Evolutionary conservation across 495 filamentous ascomycete species (phyloP), one percentile per base, ranked within the genome.

Genomic region (Chaetomium tenue): DNA sequence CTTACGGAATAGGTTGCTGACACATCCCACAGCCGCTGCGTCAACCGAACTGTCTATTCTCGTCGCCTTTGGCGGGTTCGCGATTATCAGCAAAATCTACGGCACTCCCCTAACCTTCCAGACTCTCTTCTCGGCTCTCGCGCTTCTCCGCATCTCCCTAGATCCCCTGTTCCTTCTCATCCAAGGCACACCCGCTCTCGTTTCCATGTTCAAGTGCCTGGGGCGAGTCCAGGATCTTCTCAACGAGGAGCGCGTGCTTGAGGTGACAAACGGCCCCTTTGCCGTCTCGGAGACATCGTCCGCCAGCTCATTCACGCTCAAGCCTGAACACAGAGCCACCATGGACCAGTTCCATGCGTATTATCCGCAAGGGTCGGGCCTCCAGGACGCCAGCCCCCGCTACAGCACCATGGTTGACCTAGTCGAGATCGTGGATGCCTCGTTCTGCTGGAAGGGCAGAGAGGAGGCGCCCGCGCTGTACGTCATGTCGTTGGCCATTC

Each of bases 181-280:
- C 30, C 59, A 61, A 18, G 59, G 59, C 40, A 61, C 59, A 4
- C 59, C 59, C 18, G 59, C 59, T 18, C 59, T 61, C 6, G 59
- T 61, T 20, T 61, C 59, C 44, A 61, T 61, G 59, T 61, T 61
- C 59, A 61, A 61, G 20, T 61, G 59, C n/a, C 59, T 61, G 0
- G 59, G 59, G 2, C 47, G 59, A 18, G 59, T 61, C 0, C 59
- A 61, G 26, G 59, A 61, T 11, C 22, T 61, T 2, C 47, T 61
- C n/a, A 61, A 61, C 48, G 59, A 61, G 20, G 59, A 61, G 28
- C 59, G 59, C 6, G 28, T 52, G 20, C 12, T 61, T 18, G 59
- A 46, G 3, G n/a, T 15, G 6, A 1, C 9, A 20, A 39, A 39
- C 48, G 52, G 46, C 15, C 47, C 59, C 28, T 33, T 50, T 4